phyloP scores from a whole-genome alignment of 768 basidiomycete genomes.

The Panellus pusillus region DNA sequence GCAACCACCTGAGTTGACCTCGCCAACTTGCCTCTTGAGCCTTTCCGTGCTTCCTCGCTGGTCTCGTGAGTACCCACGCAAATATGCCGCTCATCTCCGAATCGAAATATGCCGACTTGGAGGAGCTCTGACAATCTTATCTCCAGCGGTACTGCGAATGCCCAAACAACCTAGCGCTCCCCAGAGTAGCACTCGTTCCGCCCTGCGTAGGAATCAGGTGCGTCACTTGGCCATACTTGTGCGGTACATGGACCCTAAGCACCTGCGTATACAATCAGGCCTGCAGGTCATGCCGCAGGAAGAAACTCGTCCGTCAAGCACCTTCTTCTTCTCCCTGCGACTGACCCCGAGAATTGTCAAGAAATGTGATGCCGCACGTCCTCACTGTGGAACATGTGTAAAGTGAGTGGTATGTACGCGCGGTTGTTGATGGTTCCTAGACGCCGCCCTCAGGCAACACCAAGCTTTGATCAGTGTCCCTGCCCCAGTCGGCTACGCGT shows the following conservation, averaged over 20 bases:
- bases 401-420: conserved; percentile 53
- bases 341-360: conserved; percentile 28
- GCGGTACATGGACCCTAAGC: neutral
- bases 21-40: too few relatives aligned
- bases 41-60: too few relatives aligned
- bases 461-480: conserved; percentile 80
- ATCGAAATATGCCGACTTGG: too few relatives aligned
- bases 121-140: too few relatives aligned
- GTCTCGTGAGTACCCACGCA: too few relatives aligned
- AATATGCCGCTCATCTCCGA: too few relatives aligned
- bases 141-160: too few relatives aligned
- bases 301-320: conserved; percentile 68
- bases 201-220: conserved; percentile 81
- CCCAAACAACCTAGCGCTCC: conserved; percentile 58
- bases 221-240: conserved; percentile 11
- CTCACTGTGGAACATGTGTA: conserved; percentile 82
- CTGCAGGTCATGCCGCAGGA: conserved; percentile 78
- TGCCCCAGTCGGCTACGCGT: conserved; percentile 85
- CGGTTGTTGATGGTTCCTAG: neutral
- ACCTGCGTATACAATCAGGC: conserved; percentile 47
- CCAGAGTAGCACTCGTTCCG: conserved; percentile 46
- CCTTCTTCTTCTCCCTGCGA: neutral
- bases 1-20: too few relatives aligned
- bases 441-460: conserved; percentile 59
- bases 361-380: conserved; percentile 89